Evolutionary conservation across 163 green algal genomes (phyloP), one percentile per base, ranked within the genome.

Genomic region (Scenedesmus sp.): DNA sequence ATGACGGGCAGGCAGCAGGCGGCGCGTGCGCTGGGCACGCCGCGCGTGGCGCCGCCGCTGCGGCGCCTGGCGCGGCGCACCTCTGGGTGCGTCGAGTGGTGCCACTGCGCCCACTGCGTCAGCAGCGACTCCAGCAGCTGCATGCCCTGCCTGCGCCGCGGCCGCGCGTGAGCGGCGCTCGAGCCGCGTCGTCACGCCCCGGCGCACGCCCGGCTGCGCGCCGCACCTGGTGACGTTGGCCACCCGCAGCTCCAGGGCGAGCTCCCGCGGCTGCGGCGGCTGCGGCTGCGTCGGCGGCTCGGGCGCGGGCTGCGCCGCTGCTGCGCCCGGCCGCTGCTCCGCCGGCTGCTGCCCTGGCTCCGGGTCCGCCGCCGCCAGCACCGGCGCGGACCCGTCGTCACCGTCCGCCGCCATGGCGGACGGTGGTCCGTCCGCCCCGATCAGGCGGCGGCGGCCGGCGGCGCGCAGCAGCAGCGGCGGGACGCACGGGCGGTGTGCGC

Each of bases 171-270:
- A 60, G 29, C 44, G 28, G 17, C 2, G 17, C 33, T 18, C 7
- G 10, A 10, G 39, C 39, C 39, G 39, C 39, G n/a, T n/a, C n/a
- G n/a, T n/a, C n/a, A n/a, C n/a, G n/a, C n/a, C n/a, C n/a, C n/a
- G n/a, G n/a, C n/a, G n/a, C n/a, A n/a, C n/a, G n/a, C n/a, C n/a
- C n/a, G 7, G 39, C 39, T 6, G 39, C 39, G 7, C 7, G 28
- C 29, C 58, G 17, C 26, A 77, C 69, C 69, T 77, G 17, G 50
- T 67, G 39, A 77, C 66, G 39, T 77, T 77, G 24, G 24, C 28
- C 10, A 77, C 69, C 14, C 39, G 66, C 6, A 77, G 4, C 54
- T 66, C 69, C 11, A 77, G 53, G 22, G 14, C 44, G 18, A 65
- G 47, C 31, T 13, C 2, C 6, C 5, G 31, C 15, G 44, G 58